These are phyloP conservation scores for Acacia pycnantha DNA, from an alignment of 331 rosid species.

Conservation along the genomic window DNA sequence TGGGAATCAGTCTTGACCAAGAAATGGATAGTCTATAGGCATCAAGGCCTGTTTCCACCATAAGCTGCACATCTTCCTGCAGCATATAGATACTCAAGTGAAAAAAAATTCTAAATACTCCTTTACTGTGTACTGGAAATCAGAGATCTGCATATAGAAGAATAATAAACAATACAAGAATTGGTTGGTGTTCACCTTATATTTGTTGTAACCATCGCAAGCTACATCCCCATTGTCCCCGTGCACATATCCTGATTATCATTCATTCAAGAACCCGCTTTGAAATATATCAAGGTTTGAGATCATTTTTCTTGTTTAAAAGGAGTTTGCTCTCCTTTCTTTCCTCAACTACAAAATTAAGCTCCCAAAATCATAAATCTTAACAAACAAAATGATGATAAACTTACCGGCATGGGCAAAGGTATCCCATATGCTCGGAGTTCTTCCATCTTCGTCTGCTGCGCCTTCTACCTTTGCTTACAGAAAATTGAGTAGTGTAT, in stretches of 20 bases:
- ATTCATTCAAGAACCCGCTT: background rate
- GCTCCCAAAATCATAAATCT: background rate
- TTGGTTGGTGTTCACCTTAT: slow-evolving; percentile 45
- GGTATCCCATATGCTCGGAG: slow-evolving; percentile 76
- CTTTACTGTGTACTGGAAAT: background rate
- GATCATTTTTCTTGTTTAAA: background rate
- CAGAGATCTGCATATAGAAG: background rate
- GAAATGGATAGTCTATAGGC: slow-evolving; percentile 54
- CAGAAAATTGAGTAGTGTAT: background rate
- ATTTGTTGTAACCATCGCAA: slow-evolving; percentile 63
- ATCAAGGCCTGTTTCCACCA: slow-evolving; percentile 47
- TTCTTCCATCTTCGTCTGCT: slow-evolving; percentile 70
- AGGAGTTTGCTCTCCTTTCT: background rate
- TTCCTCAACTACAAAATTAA: background rate
- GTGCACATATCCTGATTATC: slow-evolving; percentile 30
- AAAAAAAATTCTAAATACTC: background rate
- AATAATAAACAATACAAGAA: background rate
- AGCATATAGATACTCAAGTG: background rate
- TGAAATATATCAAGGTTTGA: background rate
- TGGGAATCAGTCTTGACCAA: slow-evolving; percentile 58
- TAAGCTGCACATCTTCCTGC: slow-evolving; percentile 58
- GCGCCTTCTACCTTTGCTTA: slow-evolving; percentile 71
- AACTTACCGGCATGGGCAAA: slow-evolving; percentile 50
- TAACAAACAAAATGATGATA: background rate
- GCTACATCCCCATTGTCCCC: slow-evolving; percentile 68